Conservation (phyloP, 1,284 basidiomycete species). For the Termitomyces sp. region DNA sequence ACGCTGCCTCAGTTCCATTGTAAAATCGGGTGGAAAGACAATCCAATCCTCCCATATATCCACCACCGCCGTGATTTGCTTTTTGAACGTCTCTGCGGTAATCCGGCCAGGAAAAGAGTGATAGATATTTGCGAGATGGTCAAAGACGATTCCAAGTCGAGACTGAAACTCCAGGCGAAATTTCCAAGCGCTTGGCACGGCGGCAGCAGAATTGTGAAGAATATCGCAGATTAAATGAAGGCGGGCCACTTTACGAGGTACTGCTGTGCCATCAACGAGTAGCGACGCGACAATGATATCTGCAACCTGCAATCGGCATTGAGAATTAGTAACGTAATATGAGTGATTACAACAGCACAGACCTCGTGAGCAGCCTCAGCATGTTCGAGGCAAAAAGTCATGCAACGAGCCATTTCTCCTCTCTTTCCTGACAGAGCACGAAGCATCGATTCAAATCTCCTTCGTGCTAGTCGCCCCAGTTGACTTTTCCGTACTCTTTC, state of each 20-base stretch:
- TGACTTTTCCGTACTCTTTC: slow-evolving; percentile 70
- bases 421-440: slow-evolving; percentile 81
- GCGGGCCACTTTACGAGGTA: slow-evolving; percentile 93
- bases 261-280: slow-evolving; percentile 81
- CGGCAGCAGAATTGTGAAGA: slow-evolving; percentile 90
- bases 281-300: slow-evolving; percentile 85
- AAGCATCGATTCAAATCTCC: slow-evolving; percentile 86
- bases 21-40: slow-evolving; percentile 83
- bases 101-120: slow-evolving; percentile 89
- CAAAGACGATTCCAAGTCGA: slow-evolving; percentile 83
- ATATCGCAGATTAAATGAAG: slow-evolving; percentile 97
- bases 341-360: slow-evolving; percentile 16
- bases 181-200: slow-evolving; percentile 89
- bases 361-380: slow-evolving; percentile 92
- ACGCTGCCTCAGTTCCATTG: slow-evolving; percentile 62
- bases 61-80: slow-evolving; percentile 79
- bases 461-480: slow-evolving; percentile 74
- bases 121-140: slow-evolving; percentile 90
- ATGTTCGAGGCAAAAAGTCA: slow-evolving; percentile 93
- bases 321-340: not conserved
- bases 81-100: slow-evolving; percentile 91
- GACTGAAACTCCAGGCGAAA: slow-evolving; percentile 90
- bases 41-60: slow-evolving; percentile 98
- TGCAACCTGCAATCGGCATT: slow-evolving; percentile 51
- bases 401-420: slow-evolving; percentile 89